Percentiles rank a stretch among this genome's conserved stretches.
These are phyloP conservation scores for Mycena filopes DNA, from an alignment of 768 basidiomycete genomes.

Conservation along the genomic window DNA sequence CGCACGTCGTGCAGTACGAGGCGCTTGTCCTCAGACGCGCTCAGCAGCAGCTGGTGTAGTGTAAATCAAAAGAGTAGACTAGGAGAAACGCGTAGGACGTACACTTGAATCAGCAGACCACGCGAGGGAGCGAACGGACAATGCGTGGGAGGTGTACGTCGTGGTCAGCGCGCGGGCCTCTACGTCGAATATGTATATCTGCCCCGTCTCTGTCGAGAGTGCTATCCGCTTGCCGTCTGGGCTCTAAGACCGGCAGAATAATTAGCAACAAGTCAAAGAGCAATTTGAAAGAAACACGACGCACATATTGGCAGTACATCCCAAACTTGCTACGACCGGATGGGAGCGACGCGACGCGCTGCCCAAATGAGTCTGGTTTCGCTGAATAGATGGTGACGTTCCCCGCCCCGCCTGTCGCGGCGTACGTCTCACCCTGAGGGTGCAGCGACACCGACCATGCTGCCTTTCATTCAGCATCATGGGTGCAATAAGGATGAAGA, in stretches of 20 bases:
- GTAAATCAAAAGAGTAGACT: not conserved
- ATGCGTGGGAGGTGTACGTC: slow-evolving; percentile 89
- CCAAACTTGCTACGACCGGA: slow-evolving; percentile 83
- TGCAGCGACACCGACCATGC: slow-evolving; percentile 90
- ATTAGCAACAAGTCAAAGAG: slow-evolving; percentile 4
- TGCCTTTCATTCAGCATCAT: slow-evolving; percentile 36
- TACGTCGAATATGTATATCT: slow-evolving; percentile 87
- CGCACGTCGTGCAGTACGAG: slow-evolving; percentile 93
- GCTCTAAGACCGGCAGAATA: slow-evolving; percentile 61
- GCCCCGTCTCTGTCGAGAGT: slow-evolving; percentile 86
- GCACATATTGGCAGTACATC: slow-evolving; percentile 76
- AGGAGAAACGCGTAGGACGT: slow-evolving; percentile 42
- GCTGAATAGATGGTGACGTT: slow-evolving; percentile 81
- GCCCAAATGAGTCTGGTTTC: slow-evolving; percentile 71
- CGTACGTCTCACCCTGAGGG: slow-evolving; percentile 78
- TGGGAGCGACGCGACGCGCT: slow-evolving; percentile 64
- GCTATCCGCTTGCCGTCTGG: slow-evolving; percentile 88
- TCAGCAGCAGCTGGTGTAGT: slow-evolving; percentile 74
- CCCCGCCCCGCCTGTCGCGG: slow-evolving; percentile 77
- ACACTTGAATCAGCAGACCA: slow-evolving; percentile 94
- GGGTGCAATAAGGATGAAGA: not conserved
- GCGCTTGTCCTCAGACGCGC: slow-evolving; percentile 93
- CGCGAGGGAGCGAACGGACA: slow-evolving; percentile 85
- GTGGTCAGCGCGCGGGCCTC: slow-evolving; percentile 71
- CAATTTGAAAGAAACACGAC: slow-evolving; percentile 43